Evolutionary conservation across 2,329 filamentous ascomycete species (phyloP), one percentile per base, ranked within the genome.

Genomic region (Pseudocercospora musae): DNA sequence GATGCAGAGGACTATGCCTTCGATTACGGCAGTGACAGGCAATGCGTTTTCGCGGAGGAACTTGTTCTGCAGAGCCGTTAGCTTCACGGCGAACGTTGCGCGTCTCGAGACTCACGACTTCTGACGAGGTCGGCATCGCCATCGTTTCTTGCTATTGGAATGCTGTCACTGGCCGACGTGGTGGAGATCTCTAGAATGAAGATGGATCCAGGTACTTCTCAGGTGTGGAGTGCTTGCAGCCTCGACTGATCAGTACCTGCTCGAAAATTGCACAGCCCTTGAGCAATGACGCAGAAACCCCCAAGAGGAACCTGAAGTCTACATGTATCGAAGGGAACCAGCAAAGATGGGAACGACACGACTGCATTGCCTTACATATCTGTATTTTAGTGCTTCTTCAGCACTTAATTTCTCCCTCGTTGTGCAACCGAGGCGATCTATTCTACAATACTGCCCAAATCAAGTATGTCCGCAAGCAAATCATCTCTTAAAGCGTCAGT

Each of bases 401-500:
- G 44, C 18, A 48, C 18, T 21, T 20, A 3, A 4, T 23, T 25
- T 2, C 18, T 48, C 44, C 44, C 18, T 23, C 23, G 13, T 21
- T 8, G 3, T n/a, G 18, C 58, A 25, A 15, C 40, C 23, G 11
- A n/a, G 15, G 5, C 37, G n/a, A 18, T 18, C 53, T 67, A 71
- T 37, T 72, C 70, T 5, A 74, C 73, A 49, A 84, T 77, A 13
- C 80, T 92, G 72, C 82, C 84, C 79, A 70, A 56, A 64, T 76
- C 73, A 55, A 75, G 58, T 13, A 76, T 27, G 64, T 76, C 74
- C 15, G 62, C 62, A 42, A 76, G 59, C 50, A 76, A 59, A 18
- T 61, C 59, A 7, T 67, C 59, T 33, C 70, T 68, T 71, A 90
- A 92, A 9, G 81, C 81, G 57, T 87, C 84, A 69, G 82, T 74